Evolutionary conservation across 139 green algal species (phyloP), one percentile per base, ranked within the genome.

Genomic region (Chlorella ohadii): DNA sequence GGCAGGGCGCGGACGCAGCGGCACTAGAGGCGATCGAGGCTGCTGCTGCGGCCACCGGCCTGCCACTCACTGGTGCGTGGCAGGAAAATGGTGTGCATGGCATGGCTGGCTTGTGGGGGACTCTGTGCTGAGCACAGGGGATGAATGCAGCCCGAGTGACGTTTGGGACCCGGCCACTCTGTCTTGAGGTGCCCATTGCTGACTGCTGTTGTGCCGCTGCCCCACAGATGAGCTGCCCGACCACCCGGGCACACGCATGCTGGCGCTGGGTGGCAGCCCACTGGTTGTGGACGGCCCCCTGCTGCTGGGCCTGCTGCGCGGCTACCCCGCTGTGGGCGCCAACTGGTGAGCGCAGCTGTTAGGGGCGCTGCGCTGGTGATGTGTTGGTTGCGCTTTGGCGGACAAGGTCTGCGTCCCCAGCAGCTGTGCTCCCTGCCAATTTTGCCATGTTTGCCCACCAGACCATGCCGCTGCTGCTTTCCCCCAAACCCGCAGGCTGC

Each of bases 221-320:
- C 65, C 56, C 51, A 22, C 75, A 81, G 75, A 81, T 22, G 75
- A 81, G 56, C 75, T 81, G 56, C 56, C 55, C 13, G 75, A 81
- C 34, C 75, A 81, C 36, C 19, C 56, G 9, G 75, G 75, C 23
- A 81, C 75, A 23, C 75, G 56, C n/a, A 61, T 81, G 75, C 57
- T 81, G 44, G 27, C 56, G 9, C 56, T 71, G 56, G 75, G 34
- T 11, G 76, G 55, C n/a, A 27, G 31, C 0, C 76, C 76, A 13
- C 57, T 82, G 13, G 38, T 22, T 4, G 59, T 82, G 25, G 76
- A 82, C 7, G 59, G 63, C 23, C 34, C 76, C 20, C n/a, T 36
- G 47, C 76, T 82, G 76, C 76, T 82, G 36, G 76, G 59, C 23
- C 59, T 82, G 76, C 57, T 71, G 59, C 76, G 76, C 13, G 76